Conservation (phyloP, 208 protist species). For the Leishmania aethiopica region DNA sequence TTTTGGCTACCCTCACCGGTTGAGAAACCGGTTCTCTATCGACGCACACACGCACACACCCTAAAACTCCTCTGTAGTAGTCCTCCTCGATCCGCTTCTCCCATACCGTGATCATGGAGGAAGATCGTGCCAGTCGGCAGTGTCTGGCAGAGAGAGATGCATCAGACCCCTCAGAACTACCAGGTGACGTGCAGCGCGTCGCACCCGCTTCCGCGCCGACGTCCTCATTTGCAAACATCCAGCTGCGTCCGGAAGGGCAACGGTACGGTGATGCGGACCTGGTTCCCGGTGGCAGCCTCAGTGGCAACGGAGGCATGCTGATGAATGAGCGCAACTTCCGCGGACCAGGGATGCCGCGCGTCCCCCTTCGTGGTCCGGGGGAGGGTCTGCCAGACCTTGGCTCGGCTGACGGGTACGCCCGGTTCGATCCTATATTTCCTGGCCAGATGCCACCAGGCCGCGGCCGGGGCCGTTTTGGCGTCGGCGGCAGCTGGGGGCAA, state of each 20-base stretch:
- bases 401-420: slow-evolving; percentile 33
- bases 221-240: slow-evolving; percentile 43
- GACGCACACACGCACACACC: background rate
- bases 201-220: slow-evolving; percentile 3
- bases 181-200: slow-evolving; percentile 4
- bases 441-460: slow-evolving; percentile 38
- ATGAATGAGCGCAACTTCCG: slow-evolving; percentile 54
- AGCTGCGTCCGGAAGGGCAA: slow-evolving; percentile 47
- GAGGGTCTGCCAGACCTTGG: background rate
- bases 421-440: slow-evolving; percentile 85
- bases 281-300: slow-evolving; percentile 50
- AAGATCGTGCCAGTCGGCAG: background rate
- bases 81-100: background rate
- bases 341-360: slow-evolving; percentile 3
- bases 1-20: background rate
- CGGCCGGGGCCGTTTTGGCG: slow-evolving; percentile 8
- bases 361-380: background rate
- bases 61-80: background rate
- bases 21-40: background rate
- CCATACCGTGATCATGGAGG: slow-evolving; percentile 12
- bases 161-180: slow-evolving; percentile 9
- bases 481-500: slow-evolving; percentile 10
- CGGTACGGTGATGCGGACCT: slow-evolving; percentile 83
- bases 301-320: slow-evolving; percentile 48
- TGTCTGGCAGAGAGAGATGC: background rate